Base-by-base conservation (phyloP, 352 stramenopile genomes). In the Phytophthora cryptogea region DNA sequence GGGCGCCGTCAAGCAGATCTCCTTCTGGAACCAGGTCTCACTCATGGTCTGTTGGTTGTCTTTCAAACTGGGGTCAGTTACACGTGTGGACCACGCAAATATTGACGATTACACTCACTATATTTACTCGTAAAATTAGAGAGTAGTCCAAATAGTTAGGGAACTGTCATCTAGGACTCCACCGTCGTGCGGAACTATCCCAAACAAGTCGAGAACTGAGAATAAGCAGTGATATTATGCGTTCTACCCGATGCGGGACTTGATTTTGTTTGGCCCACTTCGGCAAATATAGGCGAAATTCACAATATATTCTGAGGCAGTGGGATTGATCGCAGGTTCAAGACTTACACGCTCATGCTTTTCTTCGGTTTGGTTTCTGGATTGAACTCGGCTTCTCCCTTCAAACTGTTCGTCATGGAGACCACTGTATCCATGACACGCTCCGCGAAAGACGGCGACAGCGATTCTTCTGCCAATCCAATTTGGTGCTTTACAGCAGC, bases 1-100 rank as follows among this genome's bases (percentile, higher is more conserved):
- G 20, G 85, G 85, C 37, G 85, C 85, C 61, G 76, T 90, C 11
- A 94, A 64, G 48, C 79, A 78, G 66, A 94, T 92, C 80, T 94
- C 83, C 74, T 92, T 94, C 72, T 94, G 85, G 61, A 94, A 83
- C 85, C 85, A 94, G 37, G 71, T 89, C 57, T 78, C 63, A 70
- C 83, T 90, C 8, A 35, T 61, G n/a, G 20, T 65, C 42, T 28
- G 23, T 28, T 35, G 31, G 23, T 60, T 11, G 13, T 42, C 40
- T 8, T 47, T 14, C n/a, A 54, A 37, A 49, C 14, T 39, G 13
- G 16, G 26, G 28, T n/a, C n/a, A n/a, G n/a, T n/a, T n/a, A n/a
- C n/a, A 23, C 20, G 20, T 23, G 20, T 16, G 32, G 14, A 23
- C 20, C 20, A 23, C 28, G 17, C 17, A 27, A 27, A 52, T 4